Percentiles rank a stretch among this genome's conserved stretches.
Conservation (phyloP, 768 basidiomycete genomes). For the Leccinum sublutescens region DNA sequence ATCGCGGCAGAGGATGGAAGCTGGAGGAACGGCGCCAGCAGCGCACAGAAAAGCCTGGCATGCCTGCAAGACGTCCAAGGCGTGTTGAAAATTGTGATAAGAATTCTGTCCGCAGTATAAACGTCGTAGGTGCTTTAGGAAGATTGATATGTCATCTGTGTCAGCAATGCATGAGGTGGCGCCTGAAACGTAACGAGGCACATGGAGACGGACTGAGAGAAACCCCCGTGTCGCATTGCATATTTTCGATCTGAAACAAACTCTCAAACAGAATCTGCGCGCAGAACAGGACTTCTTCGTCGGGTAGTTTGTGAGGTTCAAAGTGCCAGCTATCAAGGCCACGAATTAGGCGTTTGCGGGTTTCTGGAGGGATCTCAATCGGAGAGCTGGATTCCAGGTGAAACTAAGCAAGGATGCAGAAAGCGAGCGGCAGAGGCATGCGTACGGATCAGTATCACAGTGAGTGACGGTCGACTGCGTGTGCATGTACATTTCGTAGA, state of each 20-base stretch:
- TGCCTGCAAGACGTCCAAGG: slow-evolving; percentile 94
- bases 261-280: slow-evolving; percentile 86
- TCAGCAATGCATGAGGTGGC: slow-evolving; percentile 17
- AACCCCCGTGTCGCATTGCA: slow-evolving; percentile 56
- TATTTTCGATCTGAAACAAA: slow-evolving; percentile 75
- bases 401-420: slow-evolving; percentile 10
- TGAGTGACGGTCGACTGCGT: slow-evolving; percentile 71
- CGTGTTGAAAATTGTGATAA: slow-evolving; percentile 98
- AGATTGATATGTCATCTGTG: slow-evolving; percentile 69
- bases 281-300: slow-evolving; percentile 80
- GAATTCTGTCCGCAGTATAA: slow-evolving; percentile 90
- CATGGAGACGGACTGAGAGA: slow-evolving; percentile 50
- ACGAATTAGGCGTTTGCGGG: slow-evolving; percentile 61
- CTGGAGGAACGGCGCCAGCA: slow-evolving; percentile 79
- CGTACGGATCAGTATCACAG: slow-evolving; percentile 31
- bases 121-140: slow-evolving; percentile 85
- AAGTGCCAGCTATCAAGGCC: slow-evolving; percentile 84
- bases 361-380: slow-evolving; percentile 44
- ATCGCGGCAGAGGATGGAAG: slow-evolving; percentile 53
- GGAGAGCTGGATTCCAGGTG: slow-evolving; percentile 43
- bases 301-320: slow-evolving; percentile 79
- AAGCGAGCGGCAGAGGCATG: background rate
- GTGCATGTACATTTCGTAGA: slow-evolving; percentile 83
- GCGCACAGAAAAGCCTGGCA: slow-evolving; percentile 79
- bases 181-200: slow-evolving; percentile 19